Percentiles rank a stretch among this genome's conserved stretches.
These are phyloP conservation scores for Lichtheimia corymbifera DNA, from an alignment of 371 early-diverging fungal genomes.

Conservation along the genomic window DNA sequence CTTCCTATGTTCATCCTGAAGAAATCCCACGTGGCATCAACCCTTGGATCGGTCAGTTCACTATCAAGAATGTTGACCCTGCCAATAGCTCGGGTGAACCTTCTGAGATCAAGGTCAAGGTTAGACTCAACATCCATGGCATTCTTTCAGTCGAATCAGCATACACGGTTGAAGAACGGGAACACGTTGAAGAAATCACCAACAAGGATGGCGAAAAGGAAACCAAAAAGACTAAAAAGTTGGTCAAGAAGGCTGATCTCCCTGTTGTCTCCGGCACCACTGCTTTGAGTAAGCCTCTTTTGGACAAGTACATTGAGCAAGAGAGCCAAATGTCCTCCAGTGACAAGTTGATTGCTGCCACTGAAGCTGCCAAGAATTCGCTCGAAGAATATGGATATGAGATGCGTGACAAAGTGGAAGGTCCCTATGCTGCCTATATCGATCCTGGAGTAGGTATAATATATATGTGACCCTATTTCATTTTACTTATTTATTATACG, in stretches of 20 bases:
- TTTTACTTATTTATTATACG: neutral
- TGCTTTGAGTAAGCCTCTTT: conserved; percentile 53
- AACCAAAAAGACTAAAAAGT: conserved; percentile 79
- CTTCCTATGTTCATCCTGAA: conserved; percentile 73
- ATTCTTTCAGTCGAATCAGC: conserved; percentile 84
- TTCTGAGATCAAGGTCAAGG: conserved; percentile 91
- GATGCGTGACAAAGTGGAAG: conserved; percentile 83
- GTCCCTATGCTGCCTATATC: conserved; percentile 73
- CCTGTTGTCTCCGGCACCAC: conserved; percentile 67
- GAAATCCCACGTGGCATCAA: conserved; percentile 71
- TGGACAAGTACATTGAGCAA: conserved; percentile 68
- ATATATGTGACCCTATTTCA: neutral
- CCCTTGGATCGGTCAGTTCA: conserved; percentile 73
- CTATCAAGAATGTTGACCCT: conserved; percentile 58
- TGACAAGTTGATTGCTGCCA: conserved; percentile 91
- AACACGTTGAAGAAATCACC: conserved; percentile 69
- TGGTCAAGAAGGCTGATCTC: conserved; percentile 87
- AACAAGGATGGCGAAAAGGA: conserved; percentile 64
- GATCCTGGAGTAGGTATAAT: conserved; percentile 49
- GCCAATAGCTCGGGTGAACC: conserved; percentile 40
- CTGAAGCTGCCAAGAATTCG: conserved; percentile 92
- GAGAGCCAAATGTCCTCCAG: conserved; percentile 86
- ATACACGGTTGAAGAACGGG: conserved; percentile 86
- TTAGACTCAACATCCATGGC: conserved; percentile 83
- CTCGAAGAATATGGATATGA: conserved; percentile 98